Percentiles rank a stretch among this genome's conserved stretches.
These are phyloP conservation scores for Citrus hindsii DNA, from an alignment of 345 rosid species.

Conservation along the genomic window DNA sequence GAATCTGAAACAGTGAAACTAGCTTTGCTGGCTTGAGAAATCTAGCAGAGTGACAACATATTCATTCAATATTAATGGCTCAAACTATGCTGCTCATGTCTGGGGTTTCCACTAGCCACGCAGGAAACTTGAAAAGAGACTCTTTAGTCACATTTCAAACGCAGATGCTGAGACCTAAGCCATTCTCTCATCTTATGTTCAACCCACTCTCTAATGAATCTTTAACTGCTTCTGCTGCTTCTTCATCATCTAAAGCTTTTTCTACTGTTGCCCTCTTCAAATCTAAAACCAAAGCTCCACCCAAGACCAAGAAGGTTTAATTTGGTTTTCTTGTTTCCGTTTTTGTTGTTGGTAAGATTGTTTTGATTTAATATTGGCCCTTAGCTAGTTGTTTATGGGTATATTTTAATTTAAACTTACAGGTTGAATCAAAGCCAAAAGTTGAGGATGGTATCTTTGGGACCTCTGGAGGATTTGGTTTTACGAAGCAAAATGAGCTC, in stretches of 20 bases:
- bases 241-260: conserved; percentile 22
- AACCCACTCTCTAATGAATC: conserved; percentile 22
- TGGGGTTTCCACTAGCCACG: conserved; percentile 51
- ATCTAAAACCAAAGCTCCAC: conserved; percentile 75
- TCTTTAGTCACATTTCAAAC: conserved; percentile 49
- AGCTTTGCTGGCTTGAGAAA: background rate
- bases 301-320: conserved; percentile 68
- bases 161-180: conserved; percentile 41
- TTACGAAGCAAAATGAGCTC: conserved; percentile 90
- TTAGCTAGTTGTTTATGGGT: background rate
- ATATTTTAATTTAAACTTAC: background rate
- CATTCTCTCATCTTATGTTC: conserved; percentile 38
- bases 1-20: background rate
- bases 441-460: conserved; percentile 93
- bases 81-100: conserved; percentile 81
- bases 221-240: conserved; percentile 6
- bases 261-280: conserved; percentile 73
- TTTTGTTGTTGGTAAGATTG: background rate
- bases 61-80: conserved; percentile 40
- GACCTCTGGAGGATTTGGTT: conserved; percentile 95
- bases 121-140: conserved; percentile 38
- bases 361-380: background rate
- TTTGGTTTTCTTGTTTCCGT: background rate
- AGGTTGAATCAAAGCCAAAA: conserved; percentile 41
- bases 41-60: background rate